These are phyloP conservation scores for Mycena latifolia DNA, from an alignment of 768 basidiomycete species.

Conservation along the genomic window DNA sequence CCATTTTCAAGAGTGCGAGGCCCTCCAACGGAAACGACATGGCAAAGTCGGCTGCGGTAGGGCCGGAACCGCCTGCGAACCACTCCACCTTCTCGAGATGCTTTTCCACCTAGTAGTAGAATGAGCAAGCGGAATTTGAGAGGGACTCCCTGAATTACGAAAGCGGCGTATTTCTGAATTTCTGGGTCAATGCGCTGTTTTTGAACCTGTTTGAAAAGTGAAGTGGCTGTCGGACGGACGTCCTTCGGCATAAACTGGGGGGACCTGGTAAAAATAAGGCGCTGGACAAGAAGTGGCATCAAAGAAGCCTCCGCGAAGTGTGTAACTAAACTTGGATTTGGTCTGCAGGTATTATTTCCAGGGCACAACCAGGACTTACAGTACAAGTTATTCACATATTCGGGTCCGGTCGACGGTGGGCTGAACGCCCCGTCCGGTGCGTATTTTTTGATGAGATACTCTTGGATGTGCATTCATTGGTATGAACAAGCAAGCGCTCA, in stretches of 20 bases:
- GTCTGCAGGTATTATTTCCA: background rate
- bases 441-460: conserved; percentile 56
- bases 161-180: conserved; percentile 39
- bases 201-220: conserved; percentile 44
- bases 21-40: conserved; percentile 56
- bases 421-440: conserved; percentile 45
- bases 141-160: background rate
- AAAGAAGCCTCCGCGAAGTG: conserved; percentile 58
- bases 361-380: conserved; percentile 40
- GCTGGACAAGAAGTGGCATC: conserved; percentile 54
- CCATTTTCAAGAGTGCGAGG: conserved; percentile 27
- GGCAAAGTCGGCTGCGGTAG: conserved; percentile 59
- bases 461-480: conserved; percentile 36
- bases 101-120: conserved; percentile 49
- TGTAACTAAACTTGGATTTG: conserved; percentile 40
- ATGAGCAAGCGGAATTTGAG: background rate
- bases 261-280: conserved; percentile 46
- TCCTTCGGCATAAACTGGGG: conserved; percentile 50
- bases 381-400: conserved; percentile 52
- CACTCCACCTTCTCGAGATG: conserved; percentile 46
- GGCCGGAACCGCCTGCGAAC: conserved; percentile 53
- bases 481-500: background rate
- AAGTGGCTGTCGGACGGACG: conserved; percentile 48
- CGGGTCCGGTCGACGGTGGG: conserved; percentile 41
- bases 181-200: conserved; percentile 42